These are phyloP conservation scores for Pythium apleroticum DNA, from an alignment of 352 stramenopile species.

Conservation along the genomic window DNA sequence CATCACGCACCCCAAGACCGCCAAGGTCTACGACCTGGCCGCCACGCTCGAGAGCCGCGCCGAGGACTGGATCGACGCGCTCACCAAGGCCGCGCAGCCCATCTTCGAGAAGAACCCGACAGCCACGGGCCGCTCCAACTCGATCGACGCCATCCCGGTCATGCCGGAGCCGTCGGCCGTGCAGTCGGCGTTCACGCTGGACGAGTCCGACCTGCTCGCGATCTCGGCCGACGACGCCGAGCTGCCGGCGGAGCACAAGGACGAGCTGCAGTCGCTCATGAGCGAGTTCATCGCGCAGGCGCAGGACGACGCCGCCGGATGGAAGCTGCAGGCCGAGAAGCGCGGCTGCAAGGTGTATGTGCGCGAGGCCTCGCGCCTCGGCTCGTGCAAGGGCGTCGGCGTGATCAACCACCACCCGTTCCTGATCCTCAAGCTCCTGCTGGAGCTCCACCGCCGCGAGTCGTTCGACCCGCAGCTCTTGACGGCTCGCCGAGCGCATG, in stretches of 20 bases:
- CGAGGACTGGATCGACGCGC: conserved; percentile 57
- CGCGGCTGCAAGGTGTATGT: conserved; percentile 60
- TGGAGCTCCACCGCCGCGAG: conserved; percentile 48
- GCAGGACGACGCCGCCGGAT: conserved; percentile 47
- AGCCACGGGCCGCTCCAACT: conserved; percentile 18
- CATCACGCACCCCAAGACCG: conserved; percentile 71
- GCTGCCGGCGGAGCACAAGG: conserved; percentile 37
- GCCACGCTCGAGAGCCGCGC: conserved; percentile 52
- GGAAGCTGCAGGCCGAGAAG: conserved; percentile 62
- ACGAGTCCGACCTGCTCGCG: conserved; percentile 32
- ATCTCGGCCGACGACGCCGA: conserved; percentile 34
- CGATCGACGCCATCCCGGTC: conserved; percentile 26
- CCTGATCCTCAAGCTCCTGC: conserved; percentile 53
- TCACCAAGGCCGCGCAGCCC: conserved; percentile 41
- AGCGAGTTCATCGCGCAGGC: conserved; percentile 59
- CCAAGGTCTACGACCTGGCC: conserved; percentile 64
- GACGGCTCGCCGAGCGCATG: conserved; percentile 42
- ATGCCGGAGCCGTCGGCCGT: conserved; percentile 31
- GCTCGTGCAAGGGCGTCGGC: conserved; percentile 56
- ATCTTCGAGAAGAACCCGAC: conserved; percentile 17
- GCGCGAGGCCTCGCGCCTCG: conserved; percentile 39
- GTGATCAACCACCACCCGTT: conserved; percentile 55
- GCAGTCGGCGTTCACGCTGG: conserved; percentile 31
- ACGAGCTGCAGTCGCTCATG: conserved; percentile 55
- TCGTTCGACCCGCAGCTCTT: conserved; percentile 61